These are phyloP conservation scores for Myochromella boudieri DNA, from an alignment of 768 basidiomycete genomes.

Conservation along the genomic window DNA sequence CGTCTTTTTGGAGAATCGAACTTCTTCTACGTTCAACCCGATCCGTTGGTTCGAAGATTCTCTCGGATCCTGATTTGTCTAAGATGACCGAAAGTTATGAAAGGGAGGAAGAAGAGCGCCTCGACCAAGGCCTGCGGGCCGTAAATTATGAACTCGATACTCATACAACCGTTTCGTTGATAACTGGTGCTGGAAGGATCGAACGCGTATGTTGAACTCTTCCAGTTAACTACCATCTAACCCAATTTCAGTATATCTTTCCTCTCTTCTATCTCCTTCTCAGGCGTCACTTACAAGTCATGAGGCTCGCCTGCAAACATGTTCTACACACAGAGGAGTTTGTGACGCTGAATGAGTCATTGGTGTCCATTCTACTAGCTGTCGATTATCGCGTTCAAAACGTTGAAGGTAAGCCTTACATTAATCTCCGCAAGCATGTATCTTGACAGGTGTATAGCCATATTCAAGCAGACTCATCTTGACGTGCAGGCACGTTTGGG, in stretches of 20 bases:
- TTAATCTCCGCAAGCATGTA: background rate
- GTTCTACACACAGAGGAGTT: slow-evolving; percentile 33
- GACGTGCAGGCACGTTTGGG: slow-evolving; percentile 31
- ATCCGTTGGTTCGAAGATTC: slow-evolving; percentile 26
- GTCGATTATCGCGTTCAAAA: slow-evolving; percentile 32
- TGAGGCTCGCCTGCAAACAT: slow-evolving; percentile 33
- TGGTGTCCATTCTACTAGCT: slow-evolving; percentile 28
- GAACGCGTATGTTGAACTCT: slow-evolving; percentile 27
- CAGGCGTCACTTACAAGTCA: slow-evolving; percentile 30
- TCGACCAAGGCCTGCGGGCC: slow-evolving; percentile 26
- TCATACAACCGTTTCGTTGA: slow-evolving; percentile 29
- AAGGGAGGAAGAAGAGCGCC: slow-evolving; percentile 27
- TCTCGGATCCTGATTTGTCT: slow-evolving; percentile 26
- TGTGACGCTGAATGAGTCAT: slow-evolving; percentile 26
- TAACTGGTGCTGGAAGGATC: slow-evolving; percentile 34
- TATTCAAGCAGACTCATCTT: slow-evolving; percentile 35
- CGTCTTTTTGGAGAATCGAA: slow-evolving; percentile 34
- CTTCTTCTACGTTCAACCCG: slow-evolving; percentile 32
- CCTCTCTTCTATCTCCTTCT: slow-evolving; percentile 35
- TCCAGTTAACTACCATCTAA: background rate
- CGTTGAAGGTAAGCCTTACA: slow-evolving; percentile 27
- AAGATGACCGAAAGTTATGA: slow-evolving; percentile 28
- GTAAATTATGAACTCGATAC: slow-evolving; percentile 35
- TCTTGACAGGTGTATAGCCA: slow-evolving; percentile 19
- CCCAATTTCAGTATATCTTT: slow-evolving; percentile 28